phyloP scores from a whole-genome alignment of 371 early-diverging fungal species.

The Nematocida minor region DNA sequence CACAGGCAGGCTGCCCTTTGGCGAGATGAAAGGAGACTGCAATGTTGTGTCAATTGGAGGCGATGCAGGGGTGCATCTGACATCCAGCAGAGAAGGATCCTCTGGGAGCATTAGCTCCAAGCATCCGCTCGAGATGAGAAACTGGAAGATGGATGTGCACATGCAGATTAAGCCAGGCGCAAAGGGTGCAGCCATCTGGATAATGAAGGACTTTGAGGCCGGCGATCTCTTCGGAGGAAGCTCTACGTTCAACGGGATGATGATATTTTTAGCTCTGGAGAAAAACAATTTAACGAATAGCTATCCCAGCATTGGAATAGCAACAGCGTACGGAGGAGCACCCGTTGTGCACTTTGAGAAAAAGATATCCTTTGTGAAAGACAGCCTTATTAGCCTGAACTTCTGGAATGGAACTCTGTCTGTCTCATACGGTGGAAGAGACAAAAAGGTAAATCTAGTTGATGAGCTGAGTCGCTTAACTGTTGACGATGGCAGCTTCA shows the following conservation, averaged over 20 bases:
- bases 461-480: not conserved
- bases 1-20: not conserved
- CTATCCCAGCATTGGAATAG: not conserved
- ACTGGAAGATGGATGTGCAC: slow-evolving; percentile 19
- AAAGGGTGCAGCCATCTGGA: slow-evolving; percentile 28
- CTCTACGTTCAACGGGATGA: not conserved
- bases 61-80: slow-evolving; percentile 4
- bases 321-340: not conserved
- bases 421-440: not conserved
- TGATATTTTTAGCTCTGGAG: not conserved
- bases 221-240: slow-evolving; percentile 27
- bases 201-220: not conserved
- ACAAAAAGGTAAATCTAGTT: not conserved
- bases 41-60: slow-evolving; percentile 7
- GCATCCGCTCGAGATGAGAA: not conserved
- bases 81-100: not conserved
- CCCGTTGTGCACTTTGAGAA: not conserved
- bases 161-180: not conserved
- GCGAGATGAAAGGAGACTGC: not conserved
- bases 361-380: not conserved
- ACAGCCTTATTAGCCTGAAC: not conserved
- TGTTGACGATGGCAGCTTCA: not conserved
- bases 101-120: slow-evolving; percentile 1
- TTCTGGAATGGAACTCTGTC: not conserved
- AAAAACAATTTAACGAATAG: not conserved